phyloP scores from a whole-genome alignment of 371 early-diverging fungal species.

The Polyrhizophydium stewartii region DNA sequence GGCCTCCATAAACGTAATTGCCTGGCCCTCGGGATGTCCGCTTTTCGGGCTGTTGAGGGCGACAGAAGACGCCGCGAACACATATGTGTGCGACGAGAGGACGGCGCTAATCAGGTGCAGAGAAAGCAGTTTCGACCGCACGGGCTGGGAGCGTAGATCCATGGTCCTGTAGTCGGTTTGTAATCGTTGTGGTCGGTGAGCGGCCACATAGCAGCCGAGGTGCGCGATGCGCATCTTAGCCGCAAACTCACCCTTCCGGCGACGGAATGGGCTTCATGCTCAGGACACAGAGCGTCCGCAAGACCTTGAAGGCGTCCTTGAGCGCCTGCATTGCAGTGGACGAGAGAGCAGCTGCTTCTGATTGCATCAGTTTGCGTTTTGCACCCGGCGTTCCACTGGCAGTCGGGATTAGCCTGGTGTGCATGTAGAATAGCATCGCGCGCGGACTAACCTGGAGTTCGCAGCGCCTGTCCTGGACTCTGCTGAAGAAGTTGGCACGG shows the following conservation, averaged over 20 bases:
- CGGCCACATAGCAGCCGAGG: too few species aligned
- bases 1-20: slow-evolving; percentile 58
- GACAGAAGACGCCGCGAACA: slow-evolving; percentile 29
- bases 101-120: slow-evolving; percentile 54
- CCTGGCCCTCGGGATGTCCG: neutral
- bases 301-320: slow-evolving; percentile 82
- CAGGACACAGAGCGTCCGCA: slow-evolving; percentile 89
- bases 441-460: too few species aligned
- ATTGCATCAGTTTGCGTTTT: too few species aligned
- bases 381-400: too few species aligned
- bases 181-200: too few species aligned
- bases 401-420: too few species aligned
- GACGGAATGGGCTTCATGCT: slow-evolving; percentile 68
- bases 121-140: slow-evolving; percentile 53
- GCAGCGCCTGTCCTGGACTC: too few species aligned
- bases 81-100: slow-evolving; percentile 38
- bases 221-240: too few species aligned
- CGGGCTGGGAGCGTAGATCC: slow-evolving; percentile 48
- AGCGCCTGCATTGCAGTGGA: too few species aligned
- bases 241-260: slow-evolving; percentile 20
- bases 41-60: slow-evolving; percentile 22
- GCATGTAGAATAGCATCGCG: too few species aligned
- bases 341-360: too few species aligned
- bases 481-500: too few species aligned
- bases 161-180: slow-evolving; percentile 27